Evolutionary conservation across 2,329 filamentous ascomycete species (phyloP).

Genomic region (Fusarium pseudocircinatum): DNA sequence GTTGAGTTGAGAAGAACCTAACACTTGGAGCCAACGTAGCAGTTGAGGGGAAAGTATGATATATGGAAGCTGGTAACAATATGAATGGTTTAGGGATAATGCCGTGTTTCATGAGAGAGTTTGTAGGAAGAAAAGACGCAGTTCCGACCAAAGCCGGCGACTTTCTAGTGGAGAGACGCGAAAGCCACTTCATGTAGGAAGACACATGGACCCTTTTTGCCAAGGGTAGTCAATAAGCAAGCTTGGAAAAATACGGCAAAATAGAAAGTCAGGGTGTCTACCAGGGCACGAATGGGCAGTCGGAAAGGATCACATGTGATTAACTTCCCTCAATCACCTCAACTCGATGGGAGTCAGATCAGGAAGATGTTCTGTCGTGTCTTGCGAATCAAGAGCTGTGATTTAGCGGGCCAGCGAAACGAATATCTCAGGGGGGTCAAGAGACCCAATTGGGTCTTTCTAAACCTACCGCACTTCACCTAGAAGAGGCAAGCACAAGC

Average conservation of each 20-base stretch:
- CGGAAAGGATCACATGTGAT: constrained; percentile 7
- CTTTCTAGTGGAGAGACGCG: constrained; percentile 19
- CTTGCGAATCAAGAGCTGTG: constrained; percentile 4
- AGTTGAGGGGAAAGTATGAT: not conserved
- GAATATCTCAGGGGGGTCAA: not conserved
- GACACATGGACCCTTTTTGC: not conserved
- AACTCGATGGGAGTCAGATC: constrained; percentile 4
- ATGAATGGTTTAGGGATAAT: not conserved
- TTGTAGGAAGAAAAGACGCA: constrained; percentile 7
- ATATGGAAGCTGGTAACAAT: not conserved
- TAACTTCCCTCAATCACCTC: not conserved
- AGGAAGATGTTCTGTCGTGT: not conserved
- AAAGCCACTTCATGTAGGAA: constrained; percentile 28
- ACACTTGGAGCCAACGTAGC: not conserved
- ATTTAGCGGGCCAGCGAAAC: constrained; percentile 18
- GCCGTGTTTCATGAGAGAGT: not conserved
- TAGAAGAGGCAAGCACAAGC: constrained; percentile 12
- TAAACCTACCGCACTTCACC: not conserved
- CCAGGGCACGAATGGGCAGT: constrained; percentile 13
- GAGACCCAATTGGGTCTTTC: not conserved
- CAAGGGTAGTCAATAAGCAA: not conserved
- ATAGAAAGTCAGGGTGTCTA: constrained; percentile 9
- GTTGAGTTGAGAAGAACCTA: not conserved
- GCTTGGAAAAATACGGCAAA: constrained; percentile 16
- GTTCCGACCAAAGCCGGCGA: not conserved